A percentile compares a stretch with the other conserved stretches of the same genome.
These are phyloP conservation scores for Cyclocybe cylindracea DNA, from an alignment of 768 basidiomycete species.

Conservation along the genomic window DNA sequence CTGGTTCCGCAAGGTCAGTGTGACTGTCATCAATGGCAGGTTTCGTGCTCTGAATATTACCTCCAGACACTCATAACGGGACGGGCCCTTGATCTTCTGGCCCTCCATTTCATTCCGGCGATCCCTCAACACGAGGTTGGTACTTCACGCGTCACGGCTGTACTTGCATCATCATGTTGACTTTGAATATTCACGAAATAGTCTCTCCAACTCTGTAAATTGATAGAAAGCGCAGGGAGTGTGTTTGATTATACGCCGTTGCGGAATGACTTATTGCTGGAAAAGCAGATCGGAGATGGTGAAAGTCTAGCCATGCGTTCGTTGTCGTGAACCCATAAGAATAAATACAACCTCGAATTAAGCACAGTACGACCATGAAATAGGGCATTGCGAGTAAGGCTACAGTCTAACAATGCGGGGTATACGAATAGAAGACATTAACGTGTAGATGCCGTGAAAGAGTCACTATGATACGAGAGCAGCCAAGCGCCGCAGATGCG, in stretches of 20 bases:
- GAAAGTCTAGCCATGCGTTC: conserved; percentile 28
- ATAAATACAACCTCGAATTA: conserved; percentile 3
- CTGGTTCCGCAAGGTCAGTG: conserved; percentile 72
- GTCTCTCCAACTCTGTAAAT: conserved; percentile 17
- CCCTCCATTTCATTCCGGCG: conserved; percentile 31
- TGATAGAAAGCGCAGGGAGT: no score
- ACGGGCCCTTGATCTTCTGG: conserved; percentile 60
- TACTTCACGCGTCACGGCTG: not conserved
- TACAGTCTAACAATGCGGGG: conserved; percentile 43
- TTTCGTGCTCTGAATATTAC: not conserved
- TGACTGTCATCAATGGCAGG: not conserved
- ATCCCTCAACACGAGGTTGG: conserved; percentile 32
- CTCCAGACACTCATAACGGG: conserved; percentile 56
- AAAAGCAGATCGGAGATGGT: conserved; percentile 57
- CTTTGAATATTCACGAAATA: not conserved
- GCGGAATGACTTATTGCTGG: conserved; percentile 42
- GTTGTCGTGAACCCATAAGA: conserved; percentile 5
- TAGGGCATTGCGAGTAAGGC: conserved; percentile 38
- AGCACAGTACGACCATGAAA: conserved; percentile 27
- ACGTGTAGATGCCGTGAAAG: conserved; percentile 12
- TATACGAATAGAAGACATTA: conserved; percentile 34
- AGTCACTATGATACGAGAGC: conserved; percentile 57
- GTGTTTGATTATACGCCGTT: no score
- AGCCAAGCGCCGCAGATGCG: conserved; percentile 85
- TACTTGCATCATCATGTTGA: not conserved